A percentile compares a stretch with the other conserved stretches of the same genome.
Evolutionary conservation across 495 filamentous ascomycete species (phyloP).

Genomic region (Podospora sp.): DNA sequence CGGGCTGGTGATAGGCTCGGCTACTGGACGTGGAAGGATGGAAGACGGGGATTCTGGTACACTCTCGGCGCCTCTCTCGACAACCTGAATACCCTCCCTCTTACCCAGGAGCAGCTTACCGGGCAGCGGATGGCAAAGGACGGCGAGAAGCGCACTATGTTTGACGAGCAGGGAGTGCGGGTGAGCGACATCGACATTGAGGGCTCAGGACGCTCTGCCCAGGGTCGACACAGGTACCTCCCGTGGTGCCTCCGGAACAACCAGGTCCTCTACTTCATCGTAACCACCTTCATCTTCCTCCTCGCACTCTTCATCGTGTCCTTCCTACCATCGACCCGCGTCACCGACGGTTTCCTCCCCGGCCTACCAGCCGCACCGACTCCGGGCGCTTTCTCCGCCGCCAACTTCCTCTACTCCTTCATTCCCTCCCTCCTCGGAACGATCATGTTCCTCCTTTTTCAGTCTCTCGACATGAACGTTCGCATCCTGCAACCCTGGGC

Average conservation of each 20-base stretch:
- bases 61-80: slow-evolving; percentile 44
- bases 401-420: slow-evolving; percentile 88
- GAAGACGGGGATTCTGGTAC: slow-evolving; percentile 44
- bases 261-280: slow-evolving; percentile 63
- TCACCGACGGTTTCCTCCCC: slow-evolving; percentile 71
- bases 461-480: slow-evolving; percentile 73
- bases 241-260: slow-evolving; percentile 75
- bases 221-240: slow-evolving; percentile 65
- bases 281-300: slow-evolving; percentile 65
- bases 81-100: slow-evolving; percentile 30
- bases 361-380: slow-evolving; percentile 62
- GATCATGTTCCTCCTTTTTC: slow-evolving; percentile 73
- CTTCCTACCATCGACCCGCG: slow-evolving; percentile 67
- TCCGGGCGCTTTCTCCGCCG: slow-evolving; percentile 70
- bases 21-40: slow-evolving; percentile 73
- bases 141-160: slow-evolving; percentile 35
- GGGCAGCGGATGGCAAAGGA: slow-evolving; percentile 41
- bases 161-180: slow-evolving; percentile 37
- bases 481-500: slow-evolving; percentile 77
- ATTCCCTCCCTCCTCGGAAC: slow-evolving; percentile 76
- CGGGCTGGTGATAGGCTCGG: slow-evolving; percentile 68
- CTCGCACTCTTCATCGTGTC: slow-evolving; percentile 74
- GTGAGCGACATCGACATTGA: slow-evolving; percentile 21
- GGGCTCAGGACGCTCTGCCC: slow-evolving; percentile 47
- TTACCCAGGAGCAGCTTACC: slow-evolving; percentile 30